A percentile compares a stretch with the other conserved stretches of the same genome.
These are phyloP conservation scores for Pseudonectria foliicola DNA, from an alignment of 2,329 filamentous ascomycete species.

Conservation along the genomic window DNA sequence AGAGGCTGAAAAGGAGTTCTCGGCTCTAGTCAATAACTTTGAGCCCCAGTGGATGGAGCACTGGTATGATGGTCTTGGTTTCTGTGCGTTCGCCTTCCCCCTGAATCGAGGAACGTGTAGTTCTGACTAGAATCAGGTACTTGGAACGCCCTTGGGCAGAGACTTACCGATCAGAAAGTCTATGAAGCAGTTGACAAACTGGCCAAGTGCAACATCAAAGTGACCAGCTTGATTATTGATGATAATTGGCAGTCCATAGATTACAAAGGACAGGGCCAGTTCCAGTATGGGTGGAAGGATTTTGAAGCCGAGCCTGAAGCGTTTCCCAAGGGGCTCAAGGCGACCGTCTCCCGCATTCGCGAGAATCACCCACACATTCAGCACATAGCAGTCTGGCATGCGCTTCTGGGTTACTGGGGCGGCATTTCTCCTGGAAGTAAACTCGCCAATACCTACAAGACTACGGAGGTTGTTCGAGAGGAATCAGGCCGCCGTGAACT, in stretches of 20 bases:
- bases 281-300: constrained; percentile 61
- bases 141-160: constrained; percentile 87
- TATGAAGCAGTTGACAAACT: constrained; percentile 67
- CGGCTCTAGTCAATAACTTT: constrained; percentile 40
- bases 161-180: constrained; percentile 74
- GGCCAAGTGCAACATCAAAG: constrained; percentile 62
- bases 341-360: constrained; percentile 63
- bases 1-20: constrained; percentile 39
- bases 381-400: constrained; percentile 92
- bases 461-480: constrained; percentile 49
- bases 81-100: constrained; percentile 50
- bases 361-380: constrained; percentile 63
- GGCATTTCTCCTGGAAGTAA: constrained; percentile 70
- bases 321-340: constrained; percentile 75
- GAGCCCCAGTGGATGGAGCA: constrained; percentile 66
- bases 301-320: constrained; percentile 78
- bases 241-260: constrained; percentile 90
- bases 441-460: constrained; percentile 74
- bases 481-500: constrained; percentile 39
- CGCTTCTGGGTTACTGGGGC: constrained; percentile 84
- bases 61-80: constrained; percentile 90
- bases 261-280: constrained; percentile 41
- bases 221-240: constrained; percentile 87
- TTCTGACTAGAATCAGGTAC: constrained; percentile 47
- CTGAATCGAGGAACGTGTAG: neutral